Conservation (phyloP, 2,329 filamentous ascomycete species). For the Plenodomus biglobosus region DNA sequence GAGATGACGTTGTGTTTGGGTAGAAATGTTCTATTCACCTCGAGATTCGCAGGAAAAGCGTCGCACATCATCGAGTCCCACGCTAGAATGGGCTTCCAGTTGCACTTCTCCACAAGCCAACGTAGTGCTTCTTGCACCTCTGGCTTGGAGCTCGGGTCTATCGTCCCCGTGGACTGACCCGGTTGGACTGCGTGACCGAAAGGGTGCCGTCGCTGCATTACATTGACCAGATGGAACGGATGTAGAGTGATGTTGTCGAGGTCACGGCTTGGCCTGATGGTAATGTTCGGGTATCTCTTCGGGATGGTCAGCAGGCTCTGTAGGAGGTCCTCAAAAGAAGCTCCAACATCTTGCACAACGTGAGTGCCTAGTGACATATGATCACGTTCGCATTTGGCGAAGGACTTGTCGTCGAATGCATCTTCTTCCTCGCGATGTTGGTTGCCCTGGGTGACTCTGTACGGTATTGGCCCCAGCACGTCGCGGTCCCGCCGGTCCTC, state of each 20-base stretch:
- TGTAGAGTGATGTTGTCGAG: slow-evolving; percentile 35
- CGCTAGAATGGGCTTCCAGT: slow-evolving; percentile 38
- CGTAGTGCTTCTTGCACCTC: slow-evolving; percentile 37
- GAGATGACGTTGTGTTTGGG: slow-evolving; percentile 36
- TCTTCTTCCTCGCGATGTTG: slow-evolving; percentile 42
- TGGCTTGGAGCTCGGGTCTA: slow-evolving; percentile 33
- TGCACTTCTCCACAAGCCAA: slow-evolving; percentile 36
- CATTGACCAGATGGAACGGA: slow-evolving; percentile 41
- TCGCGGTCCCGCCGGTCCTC: slow-evolving; percentile 40
- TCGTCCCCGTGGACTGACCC: slow-evolving; percentile 11
- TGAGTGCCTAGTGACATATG: slow-evolving; percentile 40
- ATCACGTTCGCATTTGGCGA: slow-evolving; percentile 34
- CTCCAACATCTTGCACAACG: slow-evolving; percentile 38
- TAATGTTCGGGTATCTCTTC: slow-evolving; percentile 38
- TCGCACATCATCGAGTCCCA: slow-evolving; percentile 44
- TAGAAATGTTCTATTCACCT: slow-evolving; percentile 29
- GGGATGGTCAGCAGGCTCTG: slow-evolving; percentile 34
- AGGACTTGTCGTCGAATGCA: slow-evolving; percentile 40
- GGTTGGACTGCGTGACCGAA: slow-evolving; percentile 20
- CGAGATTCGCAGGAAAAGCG: slow-evolving; percentile 41
- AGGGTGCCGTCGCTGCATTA: slow-evolving; percentile 33
- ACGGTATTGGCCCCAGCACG: slow-evolving; percentile 36
- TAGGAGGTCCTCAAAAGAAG: slow-evolving; percentile 38
- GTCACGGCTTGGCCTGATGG: slow-evolving; percentile 31
- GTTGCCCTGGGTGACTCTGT: slow-evolving; percentile 37